A percentile compares a stretch with the other conserved stretches of the same genome.
These are phyloP conservation scores for Condylostoma magnum DNA, from an alignment of 169 alveolate genomes.

Conservation along the genomic window DNA sequence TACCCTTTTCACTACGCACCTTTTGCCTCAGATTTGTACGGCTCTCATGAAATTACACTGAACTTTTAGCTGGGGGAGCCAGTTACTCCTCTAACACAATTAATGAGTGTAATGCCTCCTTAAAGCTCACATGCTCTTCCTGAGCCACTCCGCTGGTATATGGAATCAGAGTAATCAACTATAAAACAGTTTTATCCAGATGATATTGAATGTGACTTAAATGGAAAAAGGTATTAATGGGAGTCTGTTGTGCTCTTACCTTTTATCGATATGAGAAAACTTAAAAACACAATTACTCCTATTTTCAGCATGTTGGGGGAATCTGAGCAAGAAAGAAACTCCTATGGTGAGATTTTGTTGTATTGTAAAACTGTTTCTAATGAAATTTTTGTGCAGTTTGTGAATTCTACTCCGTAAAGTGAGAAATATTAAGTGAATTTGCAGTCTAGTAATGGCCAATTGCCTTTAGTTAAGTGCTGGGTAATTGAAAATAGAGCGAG, in stretches of 20 bases:
- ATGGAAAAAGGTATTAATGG: slow-evolving; percentile 66
- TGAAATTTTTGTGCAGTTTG: not conserved
- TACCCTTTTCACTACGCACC: slow-evolving; percentile 99
- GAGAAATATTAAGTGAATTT: not conserved
- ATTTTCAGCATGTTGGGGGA: slow-evolving; percentile 16
- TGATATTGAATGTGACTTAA: slow-evolving; percentile 73
- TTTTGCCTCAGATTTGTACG: slow-evolving; percentile 91
- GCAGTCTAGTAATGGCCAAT: not conserved
- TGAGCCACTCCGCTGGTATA: slow-evolving; percentile 51
- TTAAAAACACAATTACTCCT: slow-evolving; percentile 38
- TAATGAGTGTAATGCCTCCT: slow-evolving; percentile 97
- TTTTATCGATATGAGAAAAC: slow-evolving; percentile 52
- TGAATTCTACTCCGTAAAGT: not conserved
- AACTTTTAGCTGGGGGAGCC: slow-evolving; percentile 89
- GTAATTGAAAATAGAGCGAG: slow-evolving; percentile 7
- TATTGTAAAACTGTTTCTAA: not conserved
- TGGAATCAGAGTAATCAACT: slow-evolving; percentile 45
- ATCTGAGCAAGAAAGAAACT: slow-evolving; percentile 33
- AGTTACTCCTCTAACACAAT: slow-evolving; percentile 94
- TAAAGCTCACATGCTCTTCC: slow-evolving; percentile 94
- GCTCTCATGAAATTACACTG: slow-evolving; percentile 48
- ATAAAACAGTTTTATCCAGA: slow-evolving; percentile 84
- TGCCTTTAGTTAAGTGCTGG: no score
- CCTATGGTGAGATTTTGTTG: not conserved
- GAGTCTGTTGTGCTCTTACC: slow-evolving; percentile 61